Conservation (phyloP, 345 rosid species). For the Melastoma malabathricum region DNA sequence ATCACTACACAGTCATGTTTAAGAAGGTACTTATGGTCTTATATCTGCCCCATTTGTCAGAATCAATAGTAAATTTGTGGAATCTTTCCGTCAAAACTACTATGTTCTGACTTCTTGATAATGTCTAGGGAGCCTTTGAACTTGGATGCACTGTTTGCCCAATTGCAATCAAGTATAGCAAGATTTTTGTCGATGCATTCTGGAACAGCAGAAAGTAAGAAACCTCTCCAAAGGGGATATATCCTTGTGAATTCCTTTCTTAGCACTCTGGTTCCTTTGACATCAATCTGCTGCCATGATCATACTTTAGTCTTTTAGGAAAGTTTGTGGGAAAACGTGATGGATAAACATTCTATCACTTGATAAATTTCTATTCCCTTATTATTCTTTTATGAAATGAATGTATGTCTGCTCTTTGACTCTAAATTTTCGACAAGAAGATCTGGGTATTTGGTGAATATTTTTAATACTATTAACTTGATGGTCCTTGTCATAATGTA, state of each 20-base stretch:
- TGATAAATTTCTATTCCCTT: too few relatives aligned
- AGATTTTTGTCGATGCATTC: slow-evolving; percentile 95
- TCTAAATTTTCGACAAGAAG: too few relatives aligned
- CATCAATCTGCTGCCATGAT: not conserved
- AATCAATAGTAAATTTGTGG: not conserved
- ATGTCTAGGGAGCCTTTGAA: slow-evolving; percentile 87
- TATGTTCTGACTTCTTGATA: slow-evolving; percentile 17
- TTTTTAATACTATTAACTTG: too few relatives aligned
- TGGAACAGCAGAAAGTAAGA: slow-evolving; percentile 98
- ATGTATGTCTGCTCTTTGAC: too few relatives aligned
- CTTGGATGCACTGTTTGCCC: slow-evolving; percentile 95
- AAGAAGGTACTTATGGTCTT: slow-evolving; percentile 51
- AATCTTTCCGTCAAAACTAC: slow-evolving; percentile 7
- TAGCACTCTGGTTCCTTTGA: too few relatives aligned
- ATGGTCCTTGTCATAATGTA: not conserved
- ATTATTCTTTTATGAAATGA: too few relatives aligned
- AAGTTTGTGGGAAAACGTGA: too few relatives aligned
- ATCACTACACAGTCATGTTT: slow-evolving; percentile 94
- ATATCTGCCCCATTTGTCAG: slow-evolving; percentile 38
- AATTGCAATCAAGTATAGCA: slow-evolving; percentile 88
- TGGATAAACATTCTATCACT: too few relatives aligned
- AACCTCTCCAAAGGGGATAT: slow-evolving; percentile 11
- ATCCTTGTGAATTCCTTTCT: slow-evolving; percentile 6
- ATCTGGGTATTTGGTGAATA: too few relatives aligned
- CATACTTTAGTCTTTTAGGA: too few relatives aligned